Evolutionary conservation across 1,284 basidiomycete genomes (phyloP).

Genomic region (Trichosporon sp.): DNA sequence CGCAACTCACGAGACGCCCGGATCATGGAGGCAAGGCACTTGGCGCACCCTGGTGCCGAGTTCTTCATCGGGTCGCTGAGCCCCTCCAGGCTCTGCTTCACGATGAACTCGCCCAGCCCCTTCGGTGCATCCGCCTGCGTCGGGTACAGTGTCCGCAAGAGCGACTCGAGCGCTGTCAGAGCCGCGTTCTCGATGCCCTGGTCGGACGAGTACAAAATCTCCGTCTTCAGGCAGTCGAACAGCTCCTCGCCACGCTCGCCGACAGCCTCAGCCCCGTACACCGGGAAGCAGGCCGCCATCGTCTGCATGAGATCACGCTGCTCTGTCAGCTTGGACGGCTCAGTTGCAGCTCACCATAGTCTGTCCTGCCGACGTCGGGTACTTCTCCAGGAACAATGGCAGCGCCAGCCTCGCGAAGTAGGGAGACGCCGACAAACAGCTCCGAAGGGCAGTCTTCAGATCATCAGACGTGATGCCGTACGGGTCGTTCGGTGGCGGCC

Average conservation of each 20-base stretch:
- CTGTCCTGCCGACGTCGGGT: slow-evolving; percentile 71
- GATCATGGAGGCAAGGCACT: slow-evolving; percentile 70
- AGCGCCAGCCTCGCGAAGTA: slow-evolving; percentile 79
- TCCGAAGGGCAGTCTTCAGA: slow-evolving; percentile 64
- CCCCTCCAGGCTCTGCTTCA: slow-evolving; percentile 71
- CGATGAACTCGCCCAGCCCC: slow-evolving; percentile 66
- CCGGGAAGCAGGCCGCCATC: slow-evolving; percentile 68
- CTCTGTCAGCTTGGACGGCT: not conserved
- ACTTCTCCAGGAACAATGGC: slow-evolving; percentile 87
- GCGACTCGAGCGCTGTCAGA: slow-evolving; percentile 62
- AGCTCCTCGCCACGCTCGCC: slow-evolving; percentile 65
- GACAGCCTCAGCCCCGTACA: slow-evolving; percentile 67
- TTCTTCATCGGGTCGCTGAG: slow-evolving; percentile 85
- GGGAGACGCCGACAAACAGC: slow-evolving; percentile 72
- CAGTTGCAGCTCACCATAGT: slow-evolving; percentile 63
- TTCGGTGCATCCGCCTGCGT: slow-evolving; percentile 45
- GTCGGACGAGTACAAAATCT: slow-evolving; percentile 91
- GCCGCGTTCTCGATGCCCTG: slow-evolving; percentile 65
- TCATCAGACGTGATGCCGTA: slow-evolving; percentile 89
- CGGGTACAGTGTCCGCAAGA: slow-evolving; percentile 68
- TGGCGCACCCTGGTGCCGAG: slow-evolving; percentile 77
- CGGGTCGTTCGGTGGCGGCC: slow-evolving; percentile 88
- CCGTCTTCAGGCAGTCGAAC: slow-evolving; percentile 82
- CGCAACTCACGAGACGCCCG: slow-evolving; percentile 63
- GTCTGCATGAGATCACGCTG: slow-evolving; percentile 79